Evolutionary conservation across 2,329 filamentous ascomycete species (phyloP), one percentile per base, ranked within the genome.

Genomic region (Teratosphaeria epicoccoides): DNA sequence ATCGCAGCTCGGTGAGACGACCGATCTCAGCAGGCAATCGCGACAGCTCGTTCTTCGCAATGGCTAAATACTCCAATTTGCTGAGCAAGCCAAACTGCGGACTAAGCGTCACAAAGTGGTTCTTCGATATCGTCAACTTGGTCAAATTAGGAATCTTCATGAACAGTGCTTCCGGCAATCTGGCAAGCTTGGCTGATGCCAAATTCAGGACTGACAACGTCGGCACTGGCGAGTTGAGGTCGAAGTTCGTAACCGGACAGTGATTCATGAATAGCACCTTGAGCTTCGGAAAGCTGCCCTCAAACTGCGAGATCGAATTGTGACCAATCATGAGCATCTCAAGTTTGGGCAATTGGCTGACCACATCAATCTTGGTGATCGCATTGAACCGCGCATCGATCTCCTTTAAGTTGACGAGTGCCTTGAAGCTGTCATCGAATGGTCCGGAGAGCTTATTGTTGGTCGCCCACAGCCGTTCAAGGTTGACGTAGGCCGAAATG

Each of bases 321-420:
- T 98, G 91, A 45, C 95, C 91, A 29, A 91, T 85, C 53, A 88
- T 86, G 23, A 97, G 73, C 56, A 88, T 86, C 70, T 98, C 93
- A 37, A 98, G 73, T 59, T 86, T 87, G 2, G 91, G 91, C 17
- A 98, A 76, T 55, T 84, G 78, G 2, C 88, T 85, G 56, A 97
- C 82, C 50, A 88, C 82, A 66, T 97, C 88, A 63, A 98, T 95
- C 64, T 83, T 89, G 47, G 84, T 83, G 51, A 98, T 87, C 17
- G 80, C 78, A 65, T 98, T 98, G 74, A 94, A 97, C 57, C 95
- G 88, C 57, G 95, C 84, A 68, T 98, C 93, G 43, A 98, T 81
- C 69, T 97, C 91, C 56, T 88, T 88, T 49, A 98, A 74, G 62
- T 80, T 94, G 46, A 78, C 71, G 6, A 97, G 73, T n/a, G 85